Conservation (phyloP, 2,329 filamentous ascomycete species). For the Lachnellula hyalina region DNA sequence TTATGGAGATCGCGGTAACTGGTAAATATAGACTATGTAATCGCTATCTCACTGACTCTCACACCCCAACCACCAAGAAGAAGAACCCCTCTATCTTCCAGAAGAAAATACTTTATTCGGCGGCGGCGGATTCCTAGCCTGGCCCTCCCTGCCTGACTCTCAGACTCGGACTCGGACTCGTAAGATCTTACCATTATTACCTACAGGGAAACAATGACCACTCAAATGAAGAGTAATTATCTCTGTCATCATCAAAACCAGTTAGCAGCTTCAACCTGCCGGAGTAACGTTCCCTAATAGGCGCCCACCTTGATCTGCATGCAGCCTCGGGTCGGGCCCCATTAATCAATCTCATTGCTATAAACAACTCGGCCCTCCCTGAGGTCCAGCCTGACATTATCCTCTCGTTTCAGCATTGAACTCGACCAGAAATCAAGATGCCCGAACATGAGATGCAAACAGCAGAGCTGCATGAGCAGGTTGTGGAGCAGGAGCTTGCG, state of each 20-base stretch:
- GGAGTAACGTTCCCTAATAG: background rate
- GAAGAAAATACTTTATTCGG: too few species aligned
- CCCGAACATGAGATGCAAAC: slow-evolving; percentile 19
- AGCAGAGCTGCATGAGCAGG: slow-evolving; percentile 14
- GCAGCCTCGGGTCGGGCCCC: background rate
- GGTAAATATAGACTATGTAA: too few species aligned
- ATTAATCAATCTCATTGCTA: background rate
- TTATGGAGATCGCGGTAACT: background rate
- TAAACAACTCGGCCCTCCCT: background rate
- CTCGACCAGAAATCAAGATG: slow-evolving; percentile 7
- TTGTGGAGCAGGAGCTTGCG: slow-evolving; percentile 10
- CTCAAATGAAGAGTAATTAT: background rate
- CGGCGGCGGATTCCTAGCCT: too few species aligned
- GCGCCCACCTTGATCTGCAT: background rate
- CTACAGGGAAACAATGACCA: background rate
- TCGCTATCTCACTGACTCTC: too few species aligned
- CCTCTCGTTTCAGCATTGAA: background rate
- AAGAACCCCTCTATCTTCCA: too few species aligned
- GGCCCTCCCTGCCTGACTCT: too few species aligned
- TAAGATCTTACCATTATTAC: background rate
- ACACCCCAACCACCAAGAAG: too few species aligned
- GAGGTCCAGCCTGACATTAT: background rate
- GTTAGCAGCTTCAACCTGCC: background rate
- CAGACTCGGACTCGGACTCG: background rate
- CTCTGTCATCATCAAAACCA: background rate